These are phyloP conservation scores for Speleostelium caveatum DNA, from an alignment of 78 protist species.

Conservation along the genomic window DNA sequence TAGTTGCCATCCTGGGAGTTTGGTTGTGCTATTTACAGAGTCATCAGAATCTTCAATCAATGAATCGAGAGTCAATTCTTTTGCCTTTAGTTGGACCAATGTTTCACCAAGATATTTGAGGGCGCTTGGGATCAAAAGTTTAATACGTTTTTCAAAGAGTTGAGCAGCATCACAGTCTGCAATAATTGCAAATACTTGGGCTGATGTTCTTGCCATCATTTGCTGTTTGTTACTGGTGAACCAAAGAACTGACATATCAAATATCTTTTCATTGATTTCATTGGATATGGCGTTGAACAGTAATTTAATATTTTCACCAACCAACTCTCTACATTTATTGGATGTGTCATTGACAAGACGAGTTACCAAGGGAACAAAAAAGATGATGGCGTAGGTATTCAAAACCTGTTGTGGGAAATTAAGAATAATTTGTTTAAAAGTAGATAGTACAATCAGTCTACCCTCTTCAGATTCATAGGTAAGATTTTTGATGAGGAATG, in stretches of 20 bases:
- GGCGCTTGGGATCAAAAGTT: background rate
- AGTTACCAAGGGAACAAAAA: constrained; percentile 39
- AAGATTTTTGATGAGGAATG: constrained; percentile 61
- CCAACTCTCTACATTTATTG: constrained; percentile 16
- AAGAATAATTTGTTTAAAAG: background rate
- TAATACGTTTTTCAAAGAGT: background rate
- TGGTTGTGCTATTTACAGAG: background rate
- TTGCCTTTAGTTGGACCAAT: background rate
- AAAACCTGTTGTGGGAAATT: constrained; percentile 60
- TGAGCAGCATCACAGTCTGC: background rate
- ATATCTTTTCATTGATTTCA: background rate
- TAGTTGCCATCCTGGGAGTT: constrained; percentile 58
- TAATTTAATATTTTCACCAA: background rate
- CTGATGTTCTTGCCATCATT: constrained; percentile 27
- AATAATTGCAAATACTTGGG: constrained; percentile 31
- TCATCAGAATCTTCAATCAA: constrained; percentile 53
- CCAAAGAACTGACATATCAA: constrained; percentile 37
- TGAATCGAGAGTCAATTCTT: background rate
- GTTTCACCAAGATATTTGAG: constrained; percentile 4
- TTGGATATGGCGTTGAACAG: background rate
- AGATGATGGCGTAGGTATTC: constrained; percentile 8
- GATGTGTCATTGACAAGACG: constrained; percentile 39
- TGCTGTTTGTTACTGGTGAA: constrained; percentile 15
- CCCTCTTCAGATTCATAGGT: constrained; percentile 54
- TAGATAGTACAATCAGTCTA: constrained; percentile 35